phyloP scores from a whole-genome alignment of 345 rosid species.

The Melastoma malabathricum region DNA sequence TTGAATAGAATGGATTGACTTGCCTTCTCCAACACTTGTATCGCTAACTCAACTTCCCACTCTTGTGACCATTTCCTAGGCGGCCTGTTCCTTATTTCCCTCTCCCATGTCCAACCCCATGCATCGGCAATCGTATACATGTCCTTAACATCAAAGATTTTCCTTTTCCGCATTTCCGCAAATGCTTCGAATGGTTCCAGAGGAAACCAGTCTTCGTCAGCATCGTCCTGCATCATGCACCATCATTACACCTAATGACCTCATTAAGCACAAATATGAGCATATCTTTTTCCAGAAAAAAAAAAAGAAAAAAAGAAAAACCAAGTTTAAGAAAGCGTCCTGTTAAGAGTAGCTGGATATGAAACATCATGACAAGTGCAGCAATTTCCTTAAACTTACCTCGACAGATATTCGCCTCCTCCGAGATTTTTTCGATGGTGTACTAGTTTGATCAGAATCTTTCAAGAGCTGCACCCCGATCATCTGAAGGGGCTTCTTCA shows the following conservation, averaged over 20 bases:
- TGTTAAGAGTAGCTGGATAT: no score
- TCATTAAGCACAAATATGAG: no score
- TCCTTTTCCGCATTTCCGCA: conserved; percentile 71
- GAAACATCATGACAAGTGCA: no score
- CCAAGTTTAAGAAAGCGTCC: no score
- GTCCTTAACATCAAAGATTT: conserved; percentile 61
- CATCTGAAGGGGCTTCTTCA: conserved; percentile 82
- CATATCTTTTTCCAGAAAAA: not conserved
- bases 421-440: conserved; percentile 46
- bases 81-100: conserved; percentile 49
- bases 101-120: conserved; percentile 99
- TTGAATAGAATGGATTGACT: conserved; percentile 8
- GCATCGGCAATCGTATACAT: conserved; percentile 96
- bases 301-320: no score
- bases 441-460: conserved; percentile 48
- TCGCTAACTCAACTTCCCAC: conserved; percentile 89
- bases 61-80: conserved; percentile 90
- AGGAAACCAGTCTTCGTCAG: conserved; percentile 89
- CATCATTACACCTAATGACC: no score
- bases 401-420: conserved; percentile 53
- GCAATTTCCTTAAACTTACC: conserved; percentile 22
- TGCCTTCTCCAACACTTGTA: conserved; percentile 68
- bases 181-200: conserved; percentile 71
- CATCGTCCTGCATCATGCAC: conserved; percentile 44
- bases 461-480: conserved; percentile 87